A percentile compares a stretch with the other conserved stretches of the same genome.
Evolutionary conservation across 139 green algal genomes (phyloP).

Genomic region (Marvania coccoides): DNA sequence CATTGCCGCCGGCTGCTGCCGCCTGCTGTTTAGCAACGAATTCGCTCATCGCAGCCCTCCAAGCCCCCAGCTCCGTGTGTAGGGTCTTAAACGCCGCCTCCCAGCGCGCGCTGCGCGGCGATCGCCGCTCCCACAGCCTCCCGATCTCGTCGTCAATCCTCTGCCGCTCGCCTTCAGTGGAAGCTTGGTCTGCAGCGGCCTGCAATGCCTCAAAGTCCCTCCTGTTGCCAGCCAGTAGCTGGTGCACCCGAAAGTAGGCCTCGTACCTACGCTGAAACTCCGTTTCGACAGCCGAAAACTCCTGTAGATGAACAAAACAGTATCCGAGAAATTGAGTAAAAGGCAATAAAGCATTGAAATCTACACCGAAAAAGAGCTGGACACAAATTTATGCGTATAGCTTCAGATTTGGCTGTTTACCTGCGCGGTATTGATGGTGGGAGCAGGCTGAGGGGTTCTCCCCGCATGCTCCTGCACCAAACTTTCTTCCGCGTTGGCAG

Average conservation of each 20-base stretch:
- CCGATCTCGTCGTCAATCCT: slow-evolving; percentile 2
- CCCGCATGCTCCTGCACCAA: slow-evolving; percentile 14
- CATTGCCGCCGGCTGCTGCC: not conserved
- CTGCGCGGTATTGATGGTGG: slow-evolving; percentile 4
- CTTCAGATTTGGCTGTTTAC: not conserved
- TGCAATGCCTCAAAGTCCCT: slow-evolving; percentile 19
- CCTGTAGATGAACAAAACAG: not conserved
- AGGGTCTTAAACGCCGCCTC: slow-evolving; percentile 18
- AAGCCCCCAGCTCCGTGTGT: slow-evolving; percentile 14
- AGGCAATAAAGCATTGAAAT: no score
- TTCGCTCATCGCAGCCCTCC: slow-evolving; percentile 16
- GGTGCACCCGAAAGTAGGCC: slow-evolving; percentile 21
- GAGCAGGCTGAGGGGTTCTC: slow-evolving; percentile 4
- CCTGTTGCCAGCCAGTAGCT: slow-evolving; percentile 19
- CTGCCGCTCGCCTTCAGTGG: not conserved
- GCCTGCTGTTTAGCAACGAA: not conserved
- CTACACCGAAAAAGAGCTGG: not conserved
- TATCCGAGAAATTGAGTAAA: no score
- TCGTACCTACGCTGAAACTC: slow-evolving; percentile 10
- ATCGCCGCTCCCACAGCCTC: not conserved
- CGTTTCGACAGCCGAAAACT: slow-evolving; percentile 1
- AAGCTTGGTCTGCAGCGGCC: not conserved
- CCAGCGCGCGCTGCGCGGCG: slow-evolving; percentile 15
- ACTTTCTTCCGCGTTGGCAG: slow-evolving; percentile 1
- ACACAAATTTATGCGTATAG: not conserved